Percentiles rank a stretch among this genome's conserved stretches.
Conservation (phyloP, 805 yeast genomes). For the Teunomyces cretensis region DNA sequence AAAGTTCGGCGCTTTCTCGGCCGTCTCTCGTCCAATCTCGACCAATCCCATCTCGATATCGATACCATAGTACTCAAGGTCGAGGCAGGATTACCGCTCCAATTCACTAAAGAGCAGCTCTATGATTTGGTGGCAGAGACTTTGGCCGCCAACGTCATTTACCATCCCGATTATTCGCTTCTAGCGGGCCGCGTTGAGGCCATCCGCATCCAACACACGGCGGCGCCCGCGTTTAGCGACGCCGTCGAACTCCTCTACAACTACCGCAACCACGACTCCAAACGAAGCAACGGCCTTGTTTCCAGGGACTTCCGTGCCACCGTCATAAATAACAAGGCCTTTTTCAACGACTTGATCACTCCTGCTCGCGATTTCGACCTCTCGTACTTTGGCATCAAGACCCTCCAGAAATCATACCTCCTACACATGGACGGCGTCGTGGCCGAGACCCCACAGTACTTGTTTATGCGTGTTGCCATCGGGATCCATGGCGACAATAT, state of each 20-base stretch:
- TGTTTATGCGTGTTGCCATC: slow-evolving; percentile 86
- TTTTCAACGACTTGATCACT: slow-evolving; percentile 70
- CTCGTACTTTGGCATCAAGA: slow-evolving; percentile 87
- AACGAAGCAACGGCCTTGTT: slow-evolving; percentile 40
- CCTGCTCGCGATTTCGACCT: slow-evolving; percentile 75
- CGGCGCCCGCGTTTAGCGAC: slow-evolving; percentile 22
- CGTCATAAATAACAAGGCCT: slow-evolving; percentile 63
- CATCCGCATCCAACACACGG: slow-evolving; percentile 21
- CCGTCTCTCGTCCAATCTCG: slow-evolving; percentile 7
- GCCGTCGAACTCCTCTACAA: slow-evolving; percentile 19
- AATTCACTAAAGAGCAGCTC: slow-evolving; percentile 19
- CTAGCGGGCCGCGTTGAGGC: slow-evolving; percentile 41
- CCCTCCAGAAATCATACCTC: slow-evolving; percentile 85
- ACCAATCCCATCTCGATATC: slow-evolving; percentile 8
- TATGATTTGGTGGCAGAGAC: slow-evolving; percentile 32
- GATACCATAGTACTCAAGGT: slow-evolving; percentile 9
- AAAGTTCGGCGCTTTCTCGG: slow-evolving; percentile 7
- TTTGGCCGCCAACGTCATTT: slow-evolving; percentile 31
- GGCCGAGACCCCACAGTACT: slow-evolving; percentile 90
- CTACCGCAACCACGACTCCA: slow-evolving; percentile 11
- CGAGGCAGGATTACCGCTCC: slow-evolving; percentile 10
- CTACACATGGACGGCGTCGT: slow-evolving; percentile 50
- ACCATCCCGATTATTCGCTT: slow-evolving; percentile 35
- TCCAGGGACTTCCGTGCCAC: slow-evolving; percentile 62
- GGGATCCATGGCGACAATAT: slow-evolving; percentile 82